Base-by-base conservation (phyloP, 192 early-diverging fungal species). In the Entomortierella beljakovae region DNA sequence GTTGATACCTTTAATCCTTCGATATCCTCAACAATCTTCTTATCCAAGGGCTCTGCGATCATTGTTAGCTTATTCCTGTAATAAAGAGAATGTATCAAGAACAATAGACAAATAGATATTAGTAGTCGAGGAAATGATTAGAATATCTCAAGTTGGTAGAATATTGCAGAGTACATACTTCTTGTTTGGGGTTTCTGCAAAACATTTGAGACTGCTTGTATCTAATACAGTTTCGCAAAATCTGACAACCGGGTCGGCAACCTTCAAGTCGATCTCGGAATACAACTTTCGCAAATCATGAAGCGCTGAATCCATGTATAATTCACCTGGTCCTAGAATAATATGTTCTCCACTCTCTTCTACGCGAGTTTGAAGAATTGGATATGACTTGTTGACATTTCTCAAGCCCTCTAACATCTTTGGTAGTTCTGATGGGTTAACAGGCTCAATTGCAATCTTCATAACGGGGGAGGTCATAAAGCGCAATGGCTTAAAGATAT, bases 291-390 rank as follows among this genome's bases (percentile, higher is more conserved):
- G 91, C 68, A 99, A 83, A 71, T 99, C 98, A 71, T 99, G 97
- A 72, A 99, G 81, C 1, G 96, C 94, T 66, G 95, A 98, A 84
- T 99, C 98, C 64, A 99, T 81, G 61, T 97, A 98, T 46, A 99
- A 76, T 81, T 99, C 98, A 51, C 98, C 98, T 1, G 97, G 94
- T 20, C 94, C 98, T 48, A 98, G 64, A 50, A 99, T 80, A 46
- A 99, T 91, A 68, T 98, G 98, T 82, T 98, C 98, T 57, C 98
- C 98, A 50, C 92, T 94, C 80, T 99, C 98, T 81, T 99, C 97
- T 6, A 99, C 96, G 49, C 90, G 91, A 18, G 95, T 98, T 28
- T 90, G 88, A 29, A 93, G 82, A 61, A 97, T 90, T 38, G 95
- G 94, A 71, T 99, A 99, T 29, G 91, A 92, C 76, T 98, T 96